Evolutionary conservation across 2,329 filamentous ascomycete genomes (phyloP), one percentile per base, ranked within the genome.

Genomic region (Madurella mycetomatis): DNA sequence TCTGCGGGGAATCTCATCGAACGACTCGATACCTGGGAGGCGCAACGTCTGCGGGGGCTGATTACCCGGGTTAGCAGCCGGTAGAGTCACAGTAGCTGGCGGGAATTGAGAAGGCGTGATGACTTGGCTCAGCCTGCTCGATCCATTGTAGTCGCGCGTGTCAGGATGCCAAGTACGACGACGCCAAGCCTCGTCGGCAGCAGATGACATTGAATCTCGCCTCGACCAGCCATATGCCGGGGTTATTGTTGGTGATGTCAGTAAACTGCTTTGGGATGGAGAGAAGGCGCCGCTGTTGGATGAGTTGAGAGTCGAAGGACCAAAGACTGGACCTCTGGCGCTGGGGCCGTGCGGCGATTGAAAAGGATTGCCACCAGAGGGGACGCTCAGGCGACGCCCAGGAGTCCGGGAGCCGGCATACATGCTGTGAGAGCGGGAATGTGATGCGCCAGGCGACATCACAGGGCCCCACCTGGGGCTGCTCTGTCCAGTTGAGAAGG

Each of bases 111-210:
- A 83, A 65, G 88, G 84, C 5, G 84, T 90, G 57, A 88, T 83
- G 40, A 90, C 87, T 59, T 89, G 87, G 63, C 83, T 88, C 50
- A 95, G 70, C 15, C 87, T 82, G 70, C 88, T 92, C 76, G 59
- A 45, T 1, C 60, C 62, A 56, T 79, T 78, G 57, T 83, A 84
- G 59, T 80, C 80, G 15, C 81, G 79, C 55, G 84, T 87, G 58
- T 90, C 88, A 0, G 90, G 89, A 70, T 96, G 92, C 92, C 92
- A 96, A 2, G 92, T 96, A 50, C 91, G 82, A 58, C 92, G 79
- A 60, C 91, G 84, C 81, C 85, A 89, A 52, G 89, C 87, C 41
- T 90, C 85, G 59, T 95, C 90, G 1, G 81, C 73, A 17, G 77
- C 75, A 49, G 79, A 82, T 9, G 79, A 74, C 2, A 76, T 75